Evolutionary conservation across 1,284 basidiomycete genomes (phyloP).

Genomic region (Wallemia hederae): DNA sequence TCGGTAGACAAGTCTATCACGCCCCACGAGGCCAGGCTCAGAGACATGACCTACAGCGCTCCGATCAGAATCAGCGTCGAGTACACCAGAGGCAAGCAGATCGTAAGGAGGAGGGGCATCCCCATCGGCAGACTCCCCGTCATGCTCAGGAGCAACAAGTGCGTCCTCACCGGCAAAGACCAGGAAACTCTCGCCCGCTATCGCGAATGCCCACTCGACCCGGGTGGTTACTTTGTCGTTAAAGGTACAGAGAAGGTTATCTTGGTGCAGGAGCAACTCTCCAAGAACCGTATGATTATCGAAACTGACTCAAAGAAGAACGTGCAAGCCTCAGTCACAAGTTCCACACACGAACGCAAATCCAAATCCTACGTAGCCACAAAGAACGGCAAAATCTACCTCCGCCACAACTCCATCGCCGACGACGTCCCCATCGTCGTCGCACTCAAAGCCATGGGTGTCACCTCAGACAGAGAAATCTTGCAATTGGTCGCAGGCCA

Average conservation of each 20-base stretch:
- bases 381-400: constrained; percentile 75
- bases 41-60: constrained; percentile 85
- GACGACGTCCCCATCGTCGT: constrained; percentile 93
- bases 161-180: constrained; percentile 46
- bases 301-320: constrained; percentile 78
- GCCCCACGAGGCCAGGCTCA: constrained; percentile 87
- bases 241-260: constrained; percentile 99
- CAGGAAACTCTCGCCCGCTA: constrained; percentile 64
- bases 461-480: constrained; percentile 95
- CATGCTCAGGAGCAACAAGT: constrained; percentile 89
- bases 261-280: constrained; percentile 90
- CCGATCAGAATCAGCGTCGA: constrained; percentile 84
- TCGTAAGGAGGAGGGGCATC: constrained; percentile 55
- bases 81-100: constrained; percentile 73
- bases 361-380: constrained; percentile 95
- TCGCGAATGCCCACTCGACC: constrained; percentile 91
- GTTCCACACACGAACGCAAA: constrained; percentile 90
- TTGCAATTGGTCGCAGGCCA: constrained; percentile 78
- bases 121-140: constrained; percentile 80
- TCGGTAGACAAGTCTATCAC: constrained; percentile 57
- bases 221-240: constrained; percentile 95
- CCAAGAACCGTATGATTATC: constrained; percentile 97
- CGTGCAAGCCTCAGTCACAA: constrained; percentile 89
- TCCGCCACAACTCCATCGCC: constrained; percentile 93
- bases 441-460: constrained; percentile 81